Evolutionary conservation across 192 early-diverging fungal genomes (phyloP).

Genomic region (Coemansia sp.): DNA sequence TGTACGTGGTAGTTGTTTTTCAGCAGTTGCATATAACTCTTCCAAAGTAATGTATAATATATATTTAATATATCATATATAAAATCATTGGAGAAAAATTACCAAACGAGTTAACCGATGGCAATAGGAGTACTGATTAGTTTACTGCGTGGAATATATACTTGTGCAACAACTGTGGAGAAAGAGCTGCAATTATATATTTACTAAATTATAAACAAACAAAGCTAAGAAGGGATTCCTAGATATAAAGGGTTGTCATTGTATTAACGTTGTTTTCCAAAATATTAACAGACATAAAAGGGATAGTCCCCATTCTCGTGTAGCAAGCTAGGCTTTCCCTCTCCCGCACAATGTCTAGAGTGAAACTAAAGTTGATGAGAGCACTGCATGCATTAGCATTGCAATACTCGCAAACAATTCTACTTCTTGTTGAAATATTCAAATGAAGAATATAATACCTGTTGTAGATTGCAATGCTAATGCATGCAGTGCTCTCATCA

Average conservation of each 20-base stretch:
- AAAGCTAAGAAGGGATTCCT: conserved; percentile 18
- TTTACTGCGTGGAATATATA: too few species aligned
- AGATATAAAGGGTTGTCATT: conserved; percentile 14
- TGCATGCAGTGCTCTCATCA: conserved; percentile 24
- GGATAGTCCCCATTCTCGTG: conserved; percentile 10
- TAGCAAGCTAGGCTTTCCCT: neutral
- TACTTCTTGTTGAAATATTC: neutral
- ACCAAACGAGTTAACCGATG: neutral
- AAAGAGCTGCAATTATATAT: too few species aligned
- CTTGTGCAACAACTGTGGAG: too few species aligned
- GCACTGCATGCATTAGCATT: too few species aligned
- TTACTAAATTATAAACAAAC: conserved; percentile 18
- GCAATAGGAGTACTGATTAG: too few species aligned
- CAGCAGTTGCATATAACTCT: too few species aligned
- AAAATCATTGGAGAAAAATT: neutral
- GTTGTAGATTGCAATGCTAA: conserved; percentile 6
- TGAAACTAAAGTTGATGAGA: conserved; percentile 29
- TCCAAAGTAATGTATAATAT: too few species aligned
- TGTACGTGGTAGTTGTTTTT: too few species aligned
- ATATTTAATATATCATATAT: neutral
- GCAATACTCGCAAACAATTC: conserved; percentile 26
- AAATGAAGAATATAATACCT: neutral
- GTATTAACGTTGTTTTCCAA: neutral
- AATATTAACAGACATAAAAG: conserved; percentile 37
- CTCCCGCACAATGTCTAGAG: neutral